Conservation (phyloP, 371 early-diverging fungal species). For the Mortierella sp. region DNA sequence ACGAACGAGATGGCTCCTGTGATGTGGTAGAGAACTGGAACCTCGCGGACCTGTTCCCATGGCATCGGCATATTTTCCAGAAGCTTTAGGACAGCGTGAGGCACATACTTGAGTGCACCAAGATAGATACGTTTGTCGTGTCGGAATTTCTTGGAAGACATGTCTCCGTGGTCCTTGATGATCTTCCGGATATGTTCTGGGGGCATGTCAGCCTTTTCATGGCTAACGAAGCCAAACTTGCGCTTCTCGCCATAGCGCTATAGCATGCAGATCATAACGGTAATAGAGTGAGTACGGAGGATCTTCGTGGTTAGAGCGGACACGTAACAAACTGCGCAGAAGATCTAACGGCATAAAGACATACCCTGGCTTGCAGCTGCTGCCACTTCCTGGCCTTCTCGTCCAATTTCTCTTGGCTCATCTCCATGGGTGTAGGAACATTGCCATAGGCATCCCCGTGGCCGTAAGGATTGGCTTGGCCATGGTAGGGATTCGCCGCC, state of each 20-base stretch:
- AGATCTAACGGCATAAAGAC: neutral
- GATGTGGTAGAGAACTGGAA: constrained; percentile 97
- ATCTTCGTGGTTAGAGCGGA: no score
- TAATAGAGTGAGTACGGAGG: neutral
- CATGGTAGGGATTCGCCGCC: constrained; percentile 41
- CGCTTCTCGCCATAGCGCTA: constrained; percentile 91
- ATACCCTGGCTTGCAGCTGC: constrained; percentile 82
- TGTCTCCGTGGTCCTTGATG: constrained; percentile 98
- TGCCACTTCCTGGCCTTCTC: constrained; percentile 92
- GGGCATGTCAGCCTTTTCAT: constrained; percentile 95
- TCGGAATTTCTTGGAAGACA: constrained; percentile 96
- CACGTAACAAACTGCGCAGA: neutral
- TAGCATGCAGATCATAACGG: neutral
- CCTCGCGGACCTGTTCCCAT: constrained; percentile 98
- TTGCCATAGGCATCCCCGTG: constrained; percentile 37
- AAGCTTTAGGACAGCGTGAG: constrained; percentile 98
- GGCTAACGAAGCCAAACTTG: constrained; percentile 85
- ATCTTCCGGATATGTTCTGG: constrained; percentile 97
- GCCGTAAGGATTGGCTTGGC: constrained; percentile 35
- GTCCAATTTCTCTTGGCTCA: constrained; percentile 67
- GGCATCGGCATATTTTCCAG: constrained; percentile 99
- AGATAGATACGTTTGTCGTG: constrained; percentile 97
- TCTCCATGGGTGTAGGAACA: constrained; percentile 48
- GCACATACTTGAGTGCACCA: constrained; percentile 98
- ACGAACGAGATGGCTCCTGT: constrained; percentile 99